Evolutionary conservation across 371 early-diverging fungal genomes (phyloP).

Genomic region (Saksenaea vasiformis): DNA sequence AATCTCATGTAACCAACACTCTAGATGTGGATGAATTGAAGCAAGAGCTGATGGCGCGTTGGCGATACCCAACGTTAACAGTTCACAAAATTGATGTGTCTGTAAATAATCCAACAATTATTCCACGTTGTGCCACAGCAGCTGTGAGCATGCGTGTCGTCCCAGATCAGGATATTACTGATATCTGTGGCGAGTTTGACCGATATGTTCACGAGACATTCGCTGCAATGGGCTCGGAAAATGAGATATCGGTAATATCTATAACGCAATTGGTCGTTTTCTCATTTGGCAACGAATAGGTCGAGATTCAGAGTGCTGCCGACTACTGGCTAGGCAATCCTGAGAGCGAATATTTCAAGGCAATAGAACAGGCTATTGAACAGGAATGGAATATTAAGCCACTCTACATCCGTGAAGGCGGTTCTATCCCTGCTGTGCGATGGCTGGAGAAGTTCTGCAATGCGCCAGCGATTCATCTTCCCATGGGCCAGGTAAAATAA

Average conservation of each 20-base stretch:
- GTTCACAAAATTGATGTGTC: conserved; percentile 81
- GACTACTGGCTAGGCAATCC: conserved; percentile 85
- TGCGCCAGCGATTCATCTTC: conserved; percentile 76
- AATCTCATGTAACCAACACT: conserved; percentile 15
- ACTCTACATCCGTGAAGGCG: conserved; percentile 77
- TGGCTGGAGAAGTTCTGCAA: conserved; percentile 77
- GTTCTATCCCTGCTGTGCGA: conserved; percentile 82
- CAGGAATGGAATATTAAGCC: conserved; percentile 67
- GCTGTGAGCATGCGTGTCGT: conserved; percentile 82
- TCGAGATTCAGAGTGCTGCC: conserved; percentile 62
- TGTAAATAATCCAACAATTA: conserved; percentile 71
- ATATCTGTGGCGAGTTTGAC: conserved; percentile 61
- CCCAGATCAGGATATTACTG: conserved; percentile 73
- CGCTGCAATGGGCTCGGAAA: conserved; percentile 52
- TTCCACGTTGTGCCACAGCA: conserved; percentile 72
- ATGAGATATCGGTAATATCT: conserved; percentile 45
- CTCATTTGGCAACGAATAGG: conserved; percentile 26
- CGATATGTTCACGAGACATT: conserved; percentile 58
- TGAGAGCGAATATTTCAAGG: conserved; percentile 65
- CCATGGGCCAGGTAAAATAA: conserved; percentile 71
- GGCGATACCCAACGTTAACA: conserved; percentile 81
- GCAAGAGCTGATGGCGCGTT: conserved; percentile 69
- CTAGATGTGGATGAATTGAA: conserved; percentile 43
- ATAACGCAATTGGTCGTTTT: background rate
- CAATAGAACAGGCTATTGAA: conserved; percentile 68